Evolutionary conservation across 2,329 filamentous ascomycete genomes (phyloP).

Genomic region (Verticillium dahliae): DNA sequence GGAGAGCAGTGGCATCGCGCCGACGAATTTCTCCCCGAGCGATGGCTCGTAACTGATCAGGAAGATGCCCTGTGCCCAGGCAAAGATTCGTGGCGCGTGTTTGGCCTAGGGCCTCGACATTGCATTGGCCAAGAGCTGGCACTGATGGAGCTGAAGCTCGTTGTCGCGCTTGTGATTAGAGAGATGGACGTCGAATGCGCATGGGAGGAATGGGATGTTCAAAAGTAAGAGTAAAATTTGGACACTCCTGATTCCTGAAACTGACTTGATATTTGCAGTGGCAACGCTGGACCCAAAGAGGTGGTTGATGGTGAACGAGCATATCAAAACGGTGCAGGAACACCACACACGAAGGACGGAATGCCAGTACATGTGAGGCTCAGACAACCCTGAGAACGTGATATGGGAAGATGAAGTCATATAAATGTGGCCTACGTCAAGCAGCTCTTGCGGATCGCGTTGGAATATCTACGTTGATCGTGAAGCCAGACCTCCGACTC

Average conservation of each 20-base stretch:
- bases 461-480: not conserved
- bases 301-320: not conserved
- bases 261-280: not conserved
- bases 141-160: constrained; percentile 42
- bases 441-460: not conserved
- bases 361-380: not conserved
- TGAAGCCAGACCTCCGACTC: not conserved
- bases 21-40: constrained; percentile 39
- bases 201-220: not conserved
- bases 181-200: constrained; percentile 31
- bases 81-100: constrained; percentile 29
- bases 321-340: not conserved
- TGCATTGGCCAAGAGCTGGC: constrained; percentile 53
- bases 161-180: constrained; percentile 40
- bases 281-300: not conserved
- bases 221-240: not conserved
- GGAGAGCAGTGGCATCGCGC: constrained; percentile 29
- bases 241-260: too few relatives aligned
- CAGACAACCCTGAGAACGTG: not conserved
- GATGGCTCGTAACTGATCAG: constrained; percentile 30
- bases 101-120: constrained; percentile 43
- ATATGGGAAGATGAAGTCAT: not conserved
- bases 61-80: constrained; percentile 44
- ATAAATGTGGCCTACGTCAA: not conserved
- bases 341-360: not conserved